These are phyloP conservation scores for Selaginella moellendorffii DNA, from an alignment of 75 land plant genomes.

Conservation along the genomic window DNA sequence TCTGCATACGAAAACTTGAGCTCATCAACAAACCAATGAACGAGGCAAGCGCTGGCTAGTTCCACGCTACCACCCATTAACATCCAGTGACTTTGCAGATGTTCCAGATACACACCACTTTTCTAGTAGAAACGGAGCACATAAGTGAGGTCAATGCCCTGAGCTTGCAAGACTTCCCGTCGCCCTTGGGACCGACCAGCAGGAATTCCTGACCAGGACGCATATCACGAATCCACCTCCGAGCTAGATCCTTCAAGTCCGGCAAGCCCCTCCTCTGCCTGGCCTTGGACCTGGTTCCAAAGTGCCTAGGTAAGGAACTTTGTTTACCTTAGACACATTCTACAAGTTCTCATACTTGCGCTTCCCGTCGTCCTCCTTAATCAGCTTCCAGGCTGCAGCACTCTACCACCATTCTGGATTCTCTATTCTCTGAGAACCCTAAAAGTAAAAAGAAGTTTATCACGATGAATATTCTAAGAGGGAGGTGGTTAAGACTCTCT, in stretches of 20 bases:
- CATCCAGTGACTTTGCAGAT: too few relatives aligned
- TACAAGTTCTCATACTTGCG: background rate
- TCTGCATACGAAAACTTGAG: background rate
- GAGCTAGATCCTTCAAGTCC: background rate
- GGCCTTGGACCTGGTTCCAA: background rate
- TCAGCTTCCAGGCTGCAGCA: too few relatives aligned
- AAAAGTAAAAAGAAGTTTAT: too few relatives aligned
- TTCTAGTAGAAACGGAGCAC: background rate
- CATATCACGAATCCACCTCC: background rate
- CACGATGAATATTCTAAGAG: too few relatives aligned
- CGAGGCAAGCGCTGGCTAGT: background rate
- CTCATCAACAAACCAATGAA: background rate
- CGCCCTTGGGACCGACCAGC: background rate
- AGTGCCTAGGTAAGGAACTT: background rate
- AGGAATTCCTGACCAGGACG: background rate
- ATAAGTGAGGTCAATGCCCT: background rate
- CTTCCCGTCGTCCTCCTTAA: background rate
- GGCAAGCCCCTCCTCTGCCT: background rate
- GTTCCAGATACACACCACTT: background rate
- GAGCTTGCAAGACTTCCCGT: background rate
- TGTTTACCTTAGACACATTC: background rate
- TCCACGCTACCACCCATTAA: too few relatives aligned
- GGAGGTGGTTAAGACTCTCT: constrained; percentile 46
- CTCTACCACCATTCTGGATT: too few relatives aligned
- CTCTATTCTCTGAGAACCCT: too few relatives aligned